Percentiles rank a stretch among this genome's conserved stretches.
These are phyloP conservation scores for Ogataea nonfermentans DNA, from an alignment of 805 yeast genomes.

Conservation along the genomic window DNA sequence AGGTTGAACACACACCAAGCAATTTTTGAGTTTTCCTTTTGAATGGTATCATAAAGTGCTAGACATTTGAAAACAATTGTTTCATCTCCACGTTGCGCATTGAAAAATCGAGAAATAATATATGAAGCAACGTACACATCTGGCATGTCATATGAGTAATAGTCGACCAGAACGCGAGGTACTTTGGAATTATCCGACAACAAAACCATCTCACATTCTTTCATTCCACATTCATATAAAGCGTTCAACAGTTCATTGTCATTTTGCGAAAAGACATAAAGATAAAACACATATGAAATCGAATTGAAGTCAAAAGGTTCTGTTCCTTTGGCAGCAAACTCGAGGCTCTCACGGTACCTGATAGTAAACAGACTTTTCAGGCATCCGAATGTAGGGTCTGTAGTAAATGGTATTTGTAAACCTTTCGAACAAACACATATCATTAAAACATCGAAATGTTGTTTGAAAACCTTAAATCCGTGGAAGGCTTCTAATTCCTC, in stretches of 20 bases:
- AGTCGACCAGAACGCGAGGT: slow-evolving; percentile 34
- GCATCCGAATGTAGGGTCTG: slow-evolving; percentile 45
- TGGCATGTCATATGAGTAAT: not conserved
- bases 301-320: slow-evolving; percentile 21
- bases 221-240: slow-evolving; percentile 36
- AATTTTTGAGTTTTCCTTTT: slow-evolving; percentile 11
- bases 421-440: slow-evolving; percentile 54
- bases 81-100: slow-evolving; percentile 25
- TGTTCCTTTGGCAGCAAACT: slow-evolving; percentile 7
- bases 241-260: slow-evolving; percentile 35
- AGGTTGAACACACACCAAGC: slow-evolving; percentile 23
- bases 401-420: slow-evolving; percentile 54
- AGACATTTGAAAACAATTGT: slow-evolving; percentile 25
- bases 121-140: slow-evolving; percentile 19
- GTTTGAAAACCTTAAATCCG: slow-evolving; percentile 38
- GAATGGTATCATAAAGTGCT: slow-evolving; percentile 17
- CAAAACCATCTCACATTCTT: slow-evolving; percentile 30
- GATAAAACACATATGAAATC: slow-evolving; percentile 32
- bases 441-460: slow-evolving; percentile 52
- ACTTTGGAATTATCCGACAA: slow-evolving; percentile 36
- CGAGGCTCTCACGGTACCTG: slow-evolving; percentile 37
- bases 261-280: slow-evolving; percentile 36
- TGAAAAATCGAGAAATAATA: slow-evolving; percentile 22
- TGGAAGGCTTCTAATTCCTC: slow-evolving; percentile 42
- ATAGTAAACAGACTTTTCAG: slow-evolving; percentile 43